Percentiles rank a stretch among this genome's conserved stretches.
These are phyloP conservation scores for Jamesozyma gamospora DNA, from an alignment of 805 yeast genomes.

Conservation along the genomic window DNA sequence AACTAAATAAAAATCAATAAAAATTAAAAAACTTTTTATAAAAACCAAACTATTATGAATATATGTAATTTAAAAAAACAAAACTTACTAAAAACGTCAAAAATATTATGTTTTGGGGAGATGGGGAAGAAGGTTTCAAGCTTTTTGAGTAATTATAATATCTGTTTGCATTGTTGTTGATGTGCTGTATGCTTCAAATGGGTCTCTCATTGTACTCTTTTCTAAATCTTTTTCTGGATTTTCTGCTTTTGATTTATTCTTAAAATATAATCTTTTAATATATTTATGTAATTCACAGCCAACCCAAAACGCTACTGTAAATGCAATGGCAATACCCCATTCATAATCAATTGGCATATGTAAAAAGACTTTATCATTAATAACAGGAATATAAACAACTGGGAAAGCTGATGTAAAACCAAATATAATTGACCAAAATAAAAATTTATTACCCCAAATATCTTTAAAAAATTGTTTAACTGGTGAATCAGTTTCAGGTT, in stretches of 20 bases:
- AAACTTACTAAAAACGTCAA: too few relatives aligned
- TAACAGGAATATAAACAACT: slow-evolving; percentile 80
- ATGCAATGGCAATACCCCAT: slow-evolving; percentile 68
- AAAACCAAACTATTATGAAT: too few relatives aligned
- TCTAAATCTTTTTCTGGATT: slow-evolving; percentile 60
- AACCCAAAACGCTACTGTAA: slow-evolving; percentile 44
- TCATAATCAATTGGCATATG: slow-evolving; percentile 66
- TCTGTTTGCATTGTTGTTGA: slow-evolving; percentile 36
- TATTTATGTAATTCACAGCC: slow-evolving; percentile 63
- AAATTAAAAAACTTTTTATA: too few relatives aligned
- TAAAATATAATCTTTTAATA: slow-evolving; percentile 47
- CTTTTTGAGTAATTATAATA: slow-evolving; percentile 7
- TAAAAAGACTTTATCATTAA: slow-evolving; percentile 63
- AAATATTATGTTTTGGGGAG: too few relatives aligned
- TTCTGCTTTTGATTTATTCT: slow-evolving; percentile 34
- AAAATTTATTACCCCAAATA: slow-evolving; percentile 62
- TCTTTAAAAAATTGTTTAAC: slow-evolving; percentile 52
- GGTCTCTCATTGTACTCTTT: slow-evolving; percentile 36
- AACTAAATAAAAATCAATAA: too few relatives aligned
- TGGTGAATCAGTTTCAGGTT: slow-evolving; percentile 53
- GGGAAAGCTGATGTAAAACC: slow-evolving; percentile 72
- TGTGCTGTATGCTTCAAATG: slow-evolving; percentile 49
- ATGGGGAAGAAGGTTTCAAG: too few relatives aligned
- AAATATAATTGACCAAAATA: slow-evolving; percentile 69
- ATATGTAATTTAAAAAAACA: too few relatives aligned